These are phyloP conservation scores for Picea sitchensis DNA, from an alignment of 75 land plant genomes.

Conservation along the genomic window DNA sequence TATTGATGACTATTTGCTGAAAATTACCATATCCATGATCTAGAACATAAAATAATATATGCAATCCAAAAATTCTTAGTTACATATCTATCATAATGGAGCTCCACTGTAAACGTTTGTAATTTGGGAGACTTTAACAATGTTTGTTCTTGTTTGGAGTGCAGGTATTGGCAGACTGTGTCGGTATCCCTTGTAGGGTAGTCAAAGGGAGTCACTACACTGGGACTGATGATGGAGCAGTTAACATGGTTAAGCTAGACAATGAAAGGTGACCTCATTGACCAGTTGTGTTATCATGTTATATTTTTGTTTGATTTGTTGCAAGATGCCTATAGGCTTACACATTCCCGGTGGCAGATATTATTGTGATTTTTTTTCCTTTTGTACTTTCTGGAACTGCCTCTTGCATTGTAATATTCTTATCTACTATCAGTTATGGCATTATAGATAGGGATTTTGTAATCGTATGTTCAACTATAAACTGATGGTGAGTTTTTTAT, in stretches of 20 bases:
- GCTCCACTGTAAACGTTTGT: neutral
- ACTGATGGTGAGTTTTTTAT: neutral
- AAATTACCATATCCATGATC: no score
- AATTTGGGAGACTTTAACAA: neutral
- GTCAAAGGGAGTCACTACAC: slow-evolving; percentile 86
- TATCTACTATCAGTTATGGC: neutral
- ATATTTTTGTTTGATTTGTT: slow-evolving; percentile 7
- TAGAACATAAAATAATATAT: no score
- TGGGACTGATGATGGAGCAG: slow-evolving; percentile 88
- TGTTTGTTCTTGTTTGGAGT: neutral
- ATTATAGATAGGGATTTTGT: neutral
- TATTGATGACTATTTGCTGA: no score
- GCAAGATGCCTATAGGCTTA: no score
- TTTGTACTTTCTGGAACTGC: neutral
- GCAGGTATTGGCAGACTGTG: slow-evolving; percentile 76
- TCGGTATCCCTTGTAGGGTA: slow-evolving; percentile 69
- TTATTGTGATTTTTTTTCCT: neutral
- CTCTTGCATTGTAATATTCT: neutral
- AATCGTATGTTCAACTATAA: neutral
- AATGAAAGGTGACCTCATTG: slow-evolving; percentile 36
- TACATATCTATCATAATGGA: no score
- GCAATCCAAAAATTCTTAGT: no score
- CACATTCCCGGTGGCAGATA: neutral
- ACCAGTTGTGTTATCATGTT: neutral
- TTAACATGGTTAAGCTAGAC: slow-evolving; percentile 62